These are phyloP conservation scores for Penicillium arizonense DNA, from an alignment of 495 filamentous ascomycete genomes.

Conservation along the genomic window DNA sequence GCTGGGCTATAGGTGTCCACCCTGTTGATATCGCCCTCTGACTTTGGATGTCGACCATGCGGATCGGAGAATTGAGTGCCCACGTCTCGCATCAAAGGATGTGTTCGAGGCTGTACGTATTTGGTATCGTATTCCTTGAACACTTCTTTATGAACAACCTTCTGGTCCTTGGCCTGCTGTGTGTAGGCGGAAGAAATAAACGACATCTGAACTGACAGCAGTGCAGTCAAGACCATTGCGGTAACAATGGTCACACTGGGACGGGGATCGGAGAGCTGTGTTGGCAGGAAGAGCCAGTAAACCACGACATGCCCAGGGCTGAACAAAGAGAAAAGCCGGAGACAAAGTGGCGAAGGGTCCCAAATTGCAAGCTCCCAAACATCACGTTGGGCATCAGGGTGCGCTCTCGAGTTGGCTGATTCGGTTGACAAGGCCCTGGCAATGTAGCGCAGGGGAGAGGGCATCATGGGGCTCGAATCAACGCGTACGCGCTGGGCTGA, in stretches of 20 bases:
- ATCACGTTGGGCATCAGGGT: conserved; percentile 80
- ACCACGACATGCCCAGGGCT: conserved; percentile 88
- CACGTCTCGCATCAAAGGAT: conserved; percentile 78
- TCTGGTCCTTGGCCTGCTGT: conserved; percentile 81
- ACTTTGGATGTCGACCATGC: conserved; percentile 37
- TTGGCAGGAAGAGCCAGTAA: conserved; percentile 83
- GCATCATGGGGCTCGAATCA: conserved; percentile 76
- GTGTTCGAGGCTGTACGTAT: conserved; percentile 86
- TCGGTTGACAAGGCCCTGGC: conserved; percentile 59
- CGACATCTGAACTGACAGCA: conserved; percentile 77
- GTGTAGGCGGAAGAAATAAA: conserved; percentile 67
- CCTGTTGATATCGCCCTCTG: conserved; percentile 46
- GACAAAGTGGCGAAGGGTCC: conserved; percentile 83
- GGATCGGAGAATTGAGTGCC: conserved; percentile 64
- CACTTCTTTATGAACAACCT: conserved; percentile 85
- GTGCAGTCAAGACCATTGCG: conserved; percentile 63
- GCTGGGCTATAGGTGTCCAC: conserved; percentile 76
- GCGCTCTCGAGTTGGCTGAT: conserved; percentile 69
- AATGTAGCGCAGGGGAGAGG: conserved; percentile 77
- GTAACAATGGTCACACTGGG: conserved; percentile 85
- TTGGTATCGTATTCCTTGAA: conserved; percentile 95
- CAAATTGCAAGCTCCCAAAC: conserved; percentile 95
- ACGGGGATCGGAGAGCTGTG: conserved; percentile 67
- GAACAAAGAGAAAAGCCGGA: conserved; percentile 85
- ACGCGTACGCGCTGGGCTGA: conserved; percentile 88